Evolutionary conservation across 2,329 filamentous ascomycete genomes (phyloP).

Genomic region (Exophiala viscosa): DNA sequence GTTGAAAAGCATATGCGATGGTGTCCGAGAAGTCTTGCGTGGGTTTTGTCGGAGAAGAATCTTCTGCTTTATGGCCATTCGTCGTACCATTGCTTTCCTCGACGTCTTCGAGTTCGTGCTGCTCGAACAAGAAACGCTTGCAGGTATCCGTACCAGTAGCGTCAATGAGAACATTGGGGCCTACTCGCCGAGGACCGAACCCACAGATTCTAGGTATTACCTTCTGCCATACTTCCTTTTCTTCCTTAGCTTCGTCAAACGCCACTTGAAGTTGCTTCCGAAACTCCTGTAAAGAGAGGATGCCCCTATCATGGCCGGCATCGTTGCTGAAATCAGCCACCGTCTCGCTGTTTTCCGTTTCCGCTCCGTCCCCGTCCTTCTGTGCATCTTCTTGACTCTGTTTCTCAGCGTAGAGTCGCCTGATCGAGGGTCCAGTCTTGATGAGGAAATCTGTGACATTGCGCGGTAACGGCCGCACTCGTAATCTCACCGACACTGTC

Average conservation of each 20-base stretch:
- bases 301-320: conserved; percentile 57
- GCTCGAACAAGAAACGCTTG: conserved; percentile 56
- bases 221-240: conserved; percentile 72
- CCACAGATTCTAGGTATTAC: conserved; percentile 77
- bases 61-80: conserved; percentile 16
- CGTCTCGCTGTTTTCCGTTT: conserved; percentile 38
- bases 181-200: conserved; percentile 80
- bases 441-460: conserved; percentile 79
- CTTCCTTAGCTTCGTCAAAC: conserved; percentile 69
- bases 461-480: conserved; percentile 72
- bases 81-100: conserved; percentile 7
- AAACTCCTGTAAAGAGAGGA: conserved; percentile 71
- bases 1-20: conserved; percentile 88
- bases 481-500: conserved; percentile 72
- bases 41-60: conserved; percentile 41
- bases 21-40: conserved; percentile 78
- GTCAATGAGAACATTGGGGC: conserved; percentile 87
- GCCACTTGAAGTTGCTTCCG: conserved; percentile 64
- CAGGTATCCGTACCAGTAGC: conserved; percentile 68
- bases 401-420: conserved; percentile 70
- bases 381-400: conserved; percentile 47
- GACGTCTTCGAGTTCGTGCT: conserved; percentile 27
- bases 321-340: conserved; percentile 38
- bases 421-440: conserved; percentile 76
- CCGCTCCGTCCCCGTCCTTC: conserved; percentile 34